phyloP scores from a whole-genome alignment of 1,284 basidiomycete species.

The Rhodotorula sp. region DNA sequence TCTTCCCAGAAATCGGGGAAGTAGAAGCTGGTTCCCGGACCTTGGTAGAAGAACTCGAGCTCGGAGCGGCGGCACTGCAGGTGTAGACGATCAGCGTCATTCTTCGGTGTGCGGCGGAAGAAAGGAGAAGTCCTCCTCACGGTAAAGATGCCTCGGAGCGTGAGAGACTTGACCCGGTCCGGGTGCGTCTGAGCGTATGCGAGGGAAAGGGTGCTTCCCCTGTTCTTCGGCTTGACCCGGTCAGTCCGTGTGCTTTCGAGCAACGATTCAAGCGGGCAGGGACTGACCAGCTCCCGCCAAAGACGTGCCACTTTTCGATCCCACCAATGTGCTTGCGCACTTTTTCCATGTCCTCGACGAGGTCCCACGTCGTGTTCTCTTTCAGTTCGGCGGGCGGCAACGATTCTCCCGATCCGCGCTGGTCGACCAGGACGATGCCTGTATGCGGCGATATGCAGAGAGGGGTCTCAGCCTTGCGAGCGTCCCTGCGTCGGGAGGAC shows the following conservation, averaged over 20 bases:
- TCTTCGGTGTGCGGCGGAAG: background rate
- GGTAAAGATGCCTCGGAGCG: constrained; percentile 87
- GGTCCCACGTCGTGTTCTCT: constrained; percentile 92
- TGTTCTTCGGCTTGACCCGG: background rate
- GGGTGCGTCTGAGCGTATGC: constrained; percentile 86
- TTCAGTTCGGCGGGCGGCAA: constrained; percentile 75
- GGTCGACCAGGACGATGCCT: constrained; percentile 65
- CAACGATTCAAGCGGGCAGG: background rate
- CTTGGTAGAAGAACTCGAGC: constrained; percentile 74
- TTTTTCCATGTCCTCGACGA: constrained; percentile 85
- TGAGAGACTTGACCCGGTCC: constrained; percentile 71
- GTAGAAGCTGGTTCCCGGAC: constrained; percentile 51
- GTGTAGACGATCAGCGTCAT: background rate
- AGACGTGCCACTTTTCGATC: constrained; percentile 78
- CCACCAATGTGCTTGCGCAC: constrained; percentile 65
- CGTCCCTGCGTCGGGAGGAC: too few species aligned
- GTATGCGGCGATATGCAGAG: constrained; percentile 43
- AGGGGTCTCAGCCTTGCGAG: too few species aligned
- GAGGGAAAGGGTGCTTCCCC: constrained; percentile 64
- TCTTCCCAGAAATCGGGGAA: constrained; percentile 84
- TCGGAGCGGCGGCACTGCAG: constrained; percentile 56
- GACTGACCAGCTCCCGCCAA: constrained; percentile 76
- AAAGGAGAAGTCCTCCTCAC: constrained; percentile 55
- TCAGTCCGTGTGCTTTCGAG: too few species aligned
- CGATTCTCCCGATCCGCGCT: constrained; percentile 81